Evolutionary conservation across 768 basidiomycete species (phyloP).

Genomic region (Tulasnella sp.): DNA sequence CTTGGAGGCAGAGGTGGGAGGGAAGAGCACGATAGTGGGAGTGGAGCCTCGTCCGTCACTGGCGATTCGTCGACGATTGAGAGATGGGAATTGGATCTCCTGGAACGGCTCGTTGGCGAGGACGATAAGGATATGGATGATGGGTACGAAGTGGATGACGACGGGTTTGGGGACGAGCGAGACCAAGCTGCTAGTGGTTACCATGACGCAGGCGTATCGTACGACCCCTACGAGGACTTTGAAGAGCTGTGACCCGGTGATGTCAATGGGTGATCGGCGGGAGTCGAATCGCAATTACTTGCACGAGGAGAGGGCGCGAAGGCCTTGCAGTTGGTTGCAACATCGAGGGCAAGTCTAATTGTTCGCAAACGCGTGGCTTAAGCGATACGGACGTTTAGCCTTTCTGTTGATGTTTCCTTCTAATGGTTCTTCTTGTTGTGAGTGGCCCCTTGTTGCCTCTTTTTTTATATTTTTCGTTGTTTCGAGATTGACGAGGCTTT

Average conservation of each 20-base stretch:
- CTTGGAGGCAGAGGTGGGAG: neutral
- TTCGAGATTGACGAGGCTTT: neutral
- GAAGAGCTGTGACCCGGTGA: neutral
- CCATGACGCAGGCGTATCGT: neutral
- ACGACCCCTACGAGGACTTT: slow-evolving; percentile 3
- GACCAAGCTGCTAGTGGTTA: neutral
- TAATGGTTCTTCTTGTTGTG: neutral
- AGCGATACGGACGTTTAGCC: neutral
- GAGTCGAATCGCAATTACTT: neutral
- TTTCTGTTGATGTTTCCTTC: neutral
- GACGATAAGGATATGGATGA: neutral
- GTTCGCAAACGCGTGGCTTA: neutral
- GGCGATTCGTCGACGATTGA: neutral
- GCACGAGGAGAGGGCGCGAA: neutral
- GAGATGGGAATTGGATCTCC: neutral
- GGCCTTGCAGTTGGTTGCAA: neutral
- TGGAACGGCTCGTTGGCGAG: neutral
- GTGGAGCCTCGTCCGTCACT: neutral
- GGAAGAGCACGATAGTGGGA: neutral
- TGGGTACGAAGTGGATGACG: neutral
- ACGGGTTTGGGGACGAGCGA: neutral
- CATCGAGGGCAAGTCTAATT: neutral
- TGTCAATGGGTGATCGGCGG: neutral
- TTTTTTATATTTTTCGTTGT: neutral
- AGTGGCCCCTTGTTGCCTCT: neutral